Conservation (phyloP, 768 basidiomycete genomes). For the Rhodotorula kratochvilovae region DNA sequence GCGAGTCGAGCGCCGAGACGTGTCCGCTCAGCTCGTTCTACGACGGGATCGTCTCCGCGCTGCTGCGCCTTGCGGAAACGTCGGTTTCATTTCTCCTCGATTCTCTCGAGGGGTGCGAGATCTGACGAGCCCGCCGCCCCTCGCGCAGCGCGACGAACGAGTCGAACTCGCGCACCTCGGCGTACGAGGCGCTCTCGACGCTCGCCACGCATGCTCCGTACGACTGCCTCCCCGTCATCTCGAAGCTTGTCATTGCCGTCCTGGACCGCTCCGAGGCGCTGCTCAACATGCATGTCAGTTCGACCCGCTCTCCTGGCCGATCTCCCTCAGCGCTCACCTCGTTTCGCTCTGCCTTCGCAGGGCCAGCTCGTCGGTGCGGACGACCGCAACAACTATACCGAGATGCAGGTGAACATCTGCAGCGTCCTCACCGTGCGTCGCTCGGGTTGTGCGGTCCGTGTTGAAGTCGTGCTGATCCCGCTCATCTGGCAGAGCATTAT, state of each 20-base stretch:
- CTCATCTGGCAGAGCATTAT: slow-evolving; percentile 61
- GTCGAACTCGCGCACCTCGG: slow-evolving; percentile 85
- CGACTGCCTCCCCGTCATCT: slow-evolving; percentile 74
- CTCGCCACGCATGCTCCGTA: slow-evolving; percentile 73
- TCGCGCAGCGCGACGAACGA: slow-evolving; percentile 65
- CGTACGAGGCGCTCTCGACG: slow-evolving; percentile 90
- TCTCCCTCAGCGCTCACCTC: not conserved
- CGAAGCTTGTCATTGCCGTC: slow-evolving; percentile 72
- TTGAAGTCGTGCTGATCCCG: not conserved
- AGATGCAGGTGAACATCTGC: slow-evolving; percentile 91
- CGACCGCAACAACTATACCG: slow-evolving; percentile 98
- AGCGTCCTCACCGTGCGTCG: slow-evolving; percentile 73
- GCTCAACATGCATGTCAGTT: slow-evolving; percentile 67
- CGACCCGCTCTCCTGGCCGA: slow-evolving; percentile 1
- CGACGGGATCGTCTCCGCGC: slow-evolving; percentile 74
- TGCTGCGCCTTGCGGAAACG: slow-evolving; percentile 84
- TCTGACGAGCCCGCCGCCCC: not conserved
- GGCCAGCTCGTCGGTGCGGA: slow-evolving; percentile 91
- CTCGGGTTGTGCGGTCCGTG: too few relatives aligned
- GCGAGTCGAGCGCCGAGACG: slow-evolving; percentile 59
- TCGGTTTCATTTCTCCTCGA: slow-evolving; percentile 47
- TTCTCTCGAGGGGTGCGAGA: too few relatives aligned
- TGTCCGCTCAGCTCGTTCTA: slow-evolving; percentile 82
- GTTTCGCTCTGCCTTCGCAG: not conserved
- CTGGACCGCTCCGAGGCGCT: slow-evolving; percentile 88